Conservation (phyloP, 2,329 filamentous ascomycete species). For the Graphilbum ipis-grandicollis region DNA sequence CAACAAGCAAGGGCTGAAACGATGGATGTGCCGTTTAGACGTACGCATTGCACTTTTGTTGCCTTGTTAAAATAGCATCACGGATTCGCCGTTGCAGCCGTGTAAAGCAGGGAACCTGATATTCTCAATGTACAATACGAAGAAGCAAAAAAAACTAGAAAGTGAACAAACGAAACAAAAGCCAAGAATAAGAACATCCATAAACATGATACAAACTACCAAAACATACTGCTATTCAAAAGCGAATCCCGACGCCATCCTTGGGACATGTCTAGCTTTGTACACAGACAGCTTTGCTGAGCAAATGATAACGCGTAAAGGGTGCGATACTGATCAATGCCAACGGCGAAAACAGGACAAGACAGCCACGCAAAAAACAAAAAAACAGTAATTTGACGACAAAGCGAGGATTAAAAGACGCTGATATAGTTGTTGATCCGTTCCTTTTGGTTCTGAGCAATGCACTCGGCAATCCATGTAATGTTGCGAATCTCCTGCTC, state of each 20-base stretch:
- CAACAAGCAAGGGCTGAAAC: too few species aligned
- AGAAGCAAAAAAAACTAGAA: not conserved
- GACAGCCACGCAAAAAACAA: not conserved
- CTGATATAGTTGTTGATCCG: constrained; percentile 98
- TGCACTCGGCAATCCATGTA: constrained; percentile 98
- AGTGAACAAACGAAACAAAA: not conserved
- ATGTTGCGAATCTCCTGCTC: constrained; percentile 99
- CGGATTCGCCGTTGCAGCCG: constrained; percentile 14
- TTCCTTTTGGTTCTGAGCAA: constrained; percentile 99
- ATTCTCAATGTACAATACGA: constrained; percentile 32
- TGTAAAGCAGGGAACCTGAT: constrained; percentile 23
- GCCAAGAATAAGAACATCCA: not conserved
- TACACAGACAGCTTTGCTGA: too few species aligned
- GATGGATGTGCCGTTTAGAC: too few species aligned
- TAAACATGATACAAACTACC: too few species aligned
- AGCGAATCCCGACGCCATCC: constrained; percentile 2
- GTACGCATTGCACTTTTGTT: too few species aligned
- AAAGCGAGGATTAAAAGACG: constrained; percentile 50
- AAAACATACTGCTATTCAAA: not conserved
- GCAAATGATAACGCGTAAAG: too few species aligned
- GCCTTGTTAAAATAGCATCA: too few species aligned
- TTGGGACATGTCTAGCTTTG: constrained; percentile 1
- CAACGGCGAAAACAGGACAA: too few species aligned
- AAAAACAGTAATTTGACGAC: not conserved
- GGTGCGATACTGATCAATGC: too few species aligned